Conservation (phyloP, 305 asterid genomes). For the Fraxinus floribunda region DNA sequence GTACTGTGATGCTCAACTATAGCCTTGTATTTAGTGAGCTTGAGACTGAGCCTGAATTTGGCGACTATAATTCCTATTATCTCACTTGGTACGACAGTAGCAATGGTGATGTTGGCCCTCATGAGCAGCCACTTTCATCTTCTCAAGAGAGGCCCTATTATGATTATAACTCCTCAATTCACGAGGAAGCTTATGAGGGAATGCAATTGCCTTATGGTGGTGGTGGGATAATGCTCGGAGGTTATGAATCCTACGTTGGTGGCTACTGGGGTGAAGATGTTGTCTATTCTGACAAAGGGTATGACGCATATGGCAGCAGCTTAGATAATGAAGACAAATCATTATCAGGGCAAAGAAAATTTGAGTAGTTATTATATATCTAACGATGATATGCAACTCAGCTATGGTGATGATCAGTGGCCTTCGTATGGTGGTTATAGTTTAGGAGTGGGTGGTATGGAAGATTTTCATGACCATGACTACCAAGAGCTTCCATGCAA, state of each 20-base stretch:
- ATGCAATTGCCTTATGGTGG: neutral
- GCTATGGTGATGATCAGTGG: constrained; percentile 4
- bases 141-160: neutral
- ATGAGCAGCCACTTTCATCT: constrained; percentile 19
- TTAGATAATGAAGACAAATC: constrained; percentile 4
- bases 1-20: neutral
- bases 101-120: constrained; percentile 4
- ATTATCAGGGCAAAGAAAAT: neutral
- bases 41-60: constrained; percentile 1
- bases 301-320: neutral
- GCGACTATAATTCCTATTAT: constrained; percentile 5
- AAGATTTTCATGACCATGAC: neutral
- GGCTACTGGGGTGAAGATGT: constrained; percentile 12
- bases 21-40: neutral
- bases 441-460: neutral
- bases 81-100: constrained; percentile 20
- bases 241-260: constrained; percentile 20
- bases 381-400: neutral
- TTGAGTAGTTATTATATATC: neutral
- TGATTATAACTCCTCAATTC: neutral
- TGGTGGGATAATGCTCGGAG: constrained; percentile 11
- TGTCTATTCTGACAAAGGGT: neutral
- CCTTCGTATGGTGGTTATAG: neutral
- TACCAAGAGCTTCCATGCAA: neutral
- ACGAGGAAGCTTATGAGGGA: constrained; percentile 7